phyloP scores from a whole-genome alignment of 768 basidiomycete species.

The Termitomyces eurrhizus region DNA sequence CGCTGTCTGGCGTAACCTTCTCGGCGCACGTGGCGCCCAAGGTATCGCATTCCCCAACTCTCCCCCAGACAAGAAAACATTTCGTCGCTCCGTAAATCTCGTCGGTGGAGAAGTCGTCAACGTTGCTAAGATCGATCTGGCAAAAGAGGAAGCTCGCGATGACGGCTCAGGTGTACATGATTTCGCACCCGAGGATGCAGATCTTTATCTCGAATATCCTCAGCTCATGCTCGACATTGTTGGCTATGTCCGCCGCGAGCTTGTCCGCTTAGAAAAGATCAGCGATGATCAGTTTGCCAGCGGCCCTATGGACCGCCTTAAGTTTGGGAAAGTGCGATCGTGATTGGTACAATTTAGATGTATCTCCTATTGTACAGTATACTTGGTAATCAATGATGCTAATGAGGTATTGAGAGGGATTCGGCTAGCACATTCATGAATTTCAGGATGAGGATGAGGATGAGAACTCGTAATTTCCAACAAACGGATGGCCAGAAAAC shows the following conservation, averaged over 20 bases:
- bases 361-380: not conserved
- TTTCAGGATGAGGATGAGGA: not conserved
- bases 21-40: slow-evolving; percentile 78
- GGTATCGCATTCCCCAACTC: slow-evolving; percentile 48
- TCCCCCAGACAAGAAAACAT: slow-evolving; percentile 22
- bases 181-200: slow-evolving; percentile 54
- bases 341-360: slow-evolving; percentile 1
- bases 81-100: slow-evolving; percentile 67
- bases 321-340: slow-evolving; percentile 32
- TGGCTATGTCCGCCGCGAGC: slow-evolving; percentile 67
- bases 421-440: not conserved
- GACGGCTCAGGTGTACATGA: slow-evolving; percentile 73
- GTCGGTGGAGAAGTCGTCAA: slow-evolving; percentile 62
- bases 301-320: slow-evolving; percentile 33
- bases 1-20: slow-evolving; percentile 88
- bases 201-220: slow-evolving; percentile 71
- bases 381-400: not conserved
- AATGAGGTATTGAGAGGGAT: not conserved
- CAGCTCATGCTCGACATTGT: slow-evolving; percentile 71
- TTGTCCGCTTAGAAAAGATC: slow-evolving; percentile 57
- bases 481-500: not conserved
- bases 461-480: not conserved
- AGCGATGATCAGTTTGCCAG: slow-evolving; percentile 40
- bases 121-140: slow-evolving; percentile 52
- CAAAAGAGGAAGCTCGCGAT: slow-evolving; percentile 56